Evolutionary conservation across 176 grass and related monocot species (phyloP).

Genomic region (Lolium rigidum): DNA sequence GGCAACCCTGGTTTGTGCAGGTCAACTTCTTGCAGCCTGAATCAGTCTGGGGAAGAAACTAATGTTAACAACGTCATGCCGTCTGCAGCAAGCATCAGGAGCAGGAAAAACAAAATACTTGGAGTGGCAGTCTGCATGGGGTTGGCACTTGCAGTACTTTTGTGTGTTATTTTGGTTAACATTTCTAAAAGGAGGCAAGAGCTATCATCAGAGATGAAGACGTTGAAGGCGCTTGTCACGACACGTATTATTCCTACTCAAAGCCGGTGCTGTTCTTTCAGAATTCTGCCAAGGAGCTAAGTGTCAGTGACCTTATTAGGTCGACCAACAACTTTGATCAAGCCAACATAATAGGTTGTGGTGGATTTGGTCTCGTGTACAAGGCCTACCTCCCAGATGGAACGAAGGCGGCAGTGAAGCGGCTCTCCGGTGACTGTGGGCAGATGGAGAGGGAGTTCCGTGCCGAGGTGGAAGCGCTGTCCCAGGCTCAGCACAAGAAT

Average conservation of each 20-base stretch:
- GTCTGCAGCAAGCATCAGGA: slow-evolving; percentile 39
- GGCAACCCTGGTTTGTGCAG: slow-evolving; percentile 81
- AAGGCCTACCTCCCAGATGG: slow-evolving; percentile 94
- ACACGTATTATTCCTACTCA: slow-evolving; percentile 59
- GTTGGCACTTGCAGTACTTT: slow-evolving; percentile 64
- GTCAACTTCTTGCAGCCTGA: slow-evolving; percentile 57
- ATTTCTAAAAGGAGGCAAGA: slow-evolving; percentile 65
- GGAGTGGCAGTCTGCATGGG: slow-evolving; percentile 75
- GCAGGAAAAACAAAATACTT: slow-evolving; percentile 71
- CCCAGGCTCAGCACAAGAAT: slow-evolving; percentile 87
- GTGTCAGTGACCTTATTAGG: slow-evolving; percentile 79
- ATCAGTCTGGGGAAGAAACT: slow-evolving; percentile 35
- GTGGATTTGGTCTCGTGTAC: slow-evolving; percentile 94
- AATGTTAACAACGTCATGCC: slow-evolving; percentile 19
- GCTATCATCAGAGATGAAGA: slow-evolving; percentile 54
- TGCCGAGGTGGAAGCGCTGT: slow-evolving; percentile 89
- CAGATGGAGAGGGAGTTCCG: slow-evolving; percentile 99
- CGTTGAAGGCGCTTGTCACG: slow-evolving; percentile 41
- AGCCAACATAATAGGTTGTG: slow-evolving; percentile 94
- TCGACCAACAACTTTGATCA: slow-evolving; percentile 98
- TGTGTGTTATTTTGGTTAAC: slow-evolving; percentile 77
- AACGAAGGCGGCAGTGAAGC: slow-evolving; percentile 88
- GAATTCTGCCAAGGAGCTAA: slow-evolving; percentile 80
- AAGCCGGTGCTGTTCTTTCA: slow-evolving; percentile 89
- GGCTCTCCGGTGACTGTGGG: slow-evolving; percentile 89